Evolutionary conservation across 805 yeast species (phyloP), one percentile per base, ranked within the genome.

Genomic region (Candida verbasci): DNA sequence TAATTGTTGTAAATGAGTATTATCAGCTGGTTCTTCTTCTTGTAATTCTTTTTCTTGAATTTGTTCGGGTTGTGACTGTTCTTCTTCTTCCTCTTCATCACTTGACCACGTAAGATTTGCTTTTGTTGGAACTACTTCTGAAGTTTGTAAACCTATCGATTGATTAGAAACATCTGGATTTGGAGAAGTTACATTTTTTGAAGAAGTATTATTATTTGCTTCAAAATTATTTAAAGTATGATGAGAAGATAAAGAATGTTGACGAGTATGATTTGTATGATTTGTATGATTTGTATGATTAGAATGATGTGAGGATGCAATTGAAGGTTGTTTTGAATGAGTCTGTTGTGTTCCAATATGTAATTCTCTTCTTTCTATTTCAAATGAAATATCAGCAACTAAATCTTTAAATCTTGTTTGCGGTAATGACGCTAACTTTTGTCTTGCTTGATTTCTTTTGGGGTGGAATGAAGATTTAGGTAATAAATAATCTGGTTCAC

Each of bases 401-500:
- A 93, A 74, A 56, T 91, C 98, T 48, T 82, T 81, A 63, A 93
- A 93, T 42, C 97, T 65, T 3, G 80, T 58, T 34, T 80, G 79
- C 2, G 96, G 93, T 40, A 93, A 73, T 33, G 85, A 78, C 4
- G 96, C 82, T 47, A 93, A 72, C 61, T 89, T 91, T 58, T 86
- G 86, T 49, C 99, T 74, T 2, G 98, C 97, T 58, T 88, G 95
- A 55, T 93, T 94, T 53, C 99, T 76, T 55, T 88, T 89, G 29
- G 95, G 89, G 58, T 93, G 98, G 62, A 86, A 87, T 14, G 73
- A 70, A 6, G 75, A 68, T 49, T 78, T 76, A 5, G 95, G 89
- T 26, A 79, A 68, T 36, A 91, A 68, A 50, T 73, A 78, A 37
- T 76, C 78, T 1, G 84, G 80, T 45, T 75, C 76, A 21, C 73